Conservation (phyloP, 805 yeast genomes). For the Candida hungchunana region DNA sequence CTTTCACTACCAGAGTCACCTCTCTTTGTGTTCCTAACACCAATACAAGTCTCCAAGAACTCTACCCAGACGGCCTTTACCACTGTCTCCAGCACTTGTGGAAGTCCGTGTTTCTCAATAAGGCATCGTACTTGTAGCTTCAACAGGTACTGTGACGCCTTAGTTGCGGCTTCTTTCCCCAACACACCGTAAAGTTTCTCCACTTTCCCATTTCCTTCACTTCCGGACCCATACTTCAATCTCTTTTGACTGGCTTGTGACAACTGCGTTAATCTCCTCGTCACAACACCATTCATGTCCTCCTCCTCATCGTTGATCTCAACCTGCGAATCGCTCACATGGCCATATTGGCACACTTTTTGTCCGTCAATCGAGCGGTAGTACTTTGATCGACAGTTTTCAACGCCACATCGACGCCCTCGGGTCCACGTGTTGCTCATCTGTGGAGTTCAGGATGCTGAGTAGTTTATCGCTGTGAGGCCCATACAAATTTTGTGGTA, state of each 20-base stretch:
- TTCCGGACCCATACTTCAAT: no score
- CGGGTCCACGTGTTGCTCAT: constrained; percentile 34
- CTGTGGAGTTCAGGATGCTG: no score
- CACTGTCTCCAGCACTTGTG: constrained; percentile 27
- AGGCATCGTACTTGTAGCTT: constrained; percentile 43
- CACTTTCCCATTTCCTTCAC: constrained; percentile 2
- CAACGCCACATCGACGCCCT: constrained; percentile 86
- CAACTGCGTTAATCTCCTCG: constrained; percentile 41
- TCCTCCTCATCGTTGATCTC: constrained; percentile 85
- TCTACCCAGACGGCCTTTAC: constrained; percentile 38
- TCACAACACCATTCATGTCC: constrained; percentile 43
- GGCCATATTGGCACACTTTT: constrained; percentile 85
- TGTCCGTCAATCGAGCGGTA: constrained; percentile 75
- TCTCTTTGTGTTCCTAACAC: constrained; percentile 2
- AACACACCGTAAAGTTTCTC: constrained; percentile 42
- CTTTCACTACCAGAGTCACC: constrained; percentile 6
- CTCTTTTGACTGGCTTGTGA: background rate
- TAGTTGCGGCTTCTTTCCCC: constrained; percentile 41
- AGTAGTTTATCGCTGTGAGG: no score
- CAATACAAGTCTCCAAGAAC: constrained; percentile 15
- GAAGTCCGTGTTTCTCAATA: constrained; percentile 29
- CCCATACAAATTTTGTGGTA: no score
- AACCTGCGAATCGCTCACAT: constrained; percentile 74
- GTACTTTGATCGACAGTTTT: constrained; percentile 77
- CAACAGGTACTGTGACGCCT: constrained; percentile 48